Conservation (phyloP, 106 monocot genomes). For the Dendrobium nobile region DNA sequence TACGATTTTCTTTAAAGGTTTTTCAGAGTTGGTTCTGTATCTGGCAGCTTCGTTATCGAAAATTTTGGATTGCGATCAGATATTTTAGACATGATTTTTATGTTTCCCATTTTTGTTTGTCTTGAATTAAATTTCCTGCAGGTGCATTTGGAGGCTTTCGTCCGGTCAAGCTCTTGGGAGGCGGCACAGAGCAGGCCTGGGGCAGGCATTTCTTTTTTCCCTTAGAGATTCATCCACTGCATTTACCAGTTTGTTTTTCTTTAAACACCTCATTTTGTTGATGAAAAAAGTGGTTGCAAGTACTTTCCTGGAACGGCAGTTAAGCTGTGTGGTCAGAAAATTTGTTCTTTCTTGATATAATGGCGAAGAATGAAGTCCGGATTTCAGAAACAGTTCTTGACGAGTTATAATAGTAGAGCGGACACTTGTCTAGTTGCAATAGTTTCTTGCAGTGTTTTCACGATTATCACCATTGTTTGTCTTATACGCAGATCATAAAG, state of each 20-base stretch:
- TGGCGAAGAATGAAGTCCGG: too few relatives aligned
- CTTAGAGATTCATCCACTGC: not conserved
- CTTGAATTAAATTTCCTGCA: slow-evolving; percentile 7
- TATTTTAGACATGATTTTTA: not conserved
- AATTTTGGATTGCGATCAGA: not conserved
- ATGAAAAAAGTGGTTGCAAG: not conserved
- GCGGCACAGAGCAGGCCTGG: slow-evolving; percentile 9
- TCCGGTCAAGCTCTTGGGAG: slow-evolving; percentile 15
- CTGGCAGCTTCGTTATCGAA: not conserved
- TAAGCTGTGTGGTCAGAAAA: not conserved
- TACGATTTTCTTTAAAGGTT: not conserved
- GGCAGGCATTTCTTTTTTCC: slow-evolving; percentile 19
- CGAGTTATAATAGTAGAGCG: not conserved
- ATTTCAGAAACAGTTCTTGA: not conserved
- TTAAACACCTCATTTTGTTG: not conserved
- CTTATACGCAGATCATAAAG: not conserved
- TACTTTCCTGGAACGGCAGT: not conserved
- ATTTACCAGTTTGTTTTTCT: not conserved
- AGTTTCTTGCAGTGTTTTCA: not conserved
- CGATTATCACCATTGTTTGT: not conserved
- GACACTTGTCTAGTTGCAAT: not conserved
- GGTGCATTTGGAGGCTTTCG: slow-evolving; percentile 39
- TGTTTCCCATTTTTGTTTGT: not conserved
- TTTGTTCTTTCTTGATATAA: not conserved
- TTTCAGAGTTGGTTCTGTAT: not conserved